A percentile compares a stretch with the other conserved stretches of the same genome.
Conservation (phyloP, 345 rosid genomes). For the Arabis hirsuta region DNA sequence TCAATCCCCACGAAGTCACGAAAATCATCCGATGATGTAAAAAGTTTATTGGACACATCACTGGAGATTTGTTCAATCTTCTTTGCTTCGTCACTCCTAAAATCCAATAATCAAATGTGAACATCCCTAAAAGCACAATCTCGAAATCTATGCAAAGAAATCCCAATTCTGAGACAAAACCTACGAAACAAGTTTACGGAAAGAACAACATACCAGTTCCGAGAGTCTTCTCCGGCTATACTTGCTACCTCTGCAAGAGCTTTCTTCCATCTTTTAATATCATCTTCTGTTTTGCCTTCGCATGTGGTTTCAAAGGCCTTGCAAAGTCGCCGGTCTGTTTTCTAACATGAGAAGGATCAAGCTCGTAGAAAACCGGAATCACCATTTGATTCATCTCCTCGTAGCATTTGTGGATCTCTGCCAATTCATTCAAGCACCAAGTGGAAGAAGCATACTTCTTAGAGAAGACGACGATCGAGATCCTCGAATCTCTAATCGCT, state of each 20-base stretch:
- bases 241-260: neutral
- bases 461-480: neutral
- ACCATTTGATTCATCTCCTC: neutral
- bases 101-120: too few relatives aligned
- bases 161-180: too few relatives aligned
- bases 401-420: neutral
- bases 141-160: too few relatives aligned
- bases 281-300: neutral
- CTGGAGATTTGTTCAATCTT: neutral
- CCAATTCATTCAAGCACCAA: neutral
- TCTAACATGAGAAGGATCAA: constrained; percentile 25
- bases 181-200: too few relatives aligned
- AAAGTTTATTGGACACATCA: constrained; percentile 22
- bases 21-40: too few relatives aligned
- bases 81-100: neutral
- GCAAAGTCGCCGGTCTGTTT: constrained; percentile 1
- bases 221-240: neutral
- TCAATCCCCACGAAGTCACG: neutral
- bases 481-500: neutral
- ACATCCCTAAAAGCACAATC: too few relatives aligned
- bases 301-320: neutral
- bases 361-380: neutral
- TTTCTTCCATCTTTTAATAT: neutral
- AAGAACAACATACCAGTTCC: neutral
- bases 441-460: constrained; percentile 2